Evolutionary conservation across 345 rosid genomes (phyloP).

Genomic region (Gynandropsis gynandra): DNA sequence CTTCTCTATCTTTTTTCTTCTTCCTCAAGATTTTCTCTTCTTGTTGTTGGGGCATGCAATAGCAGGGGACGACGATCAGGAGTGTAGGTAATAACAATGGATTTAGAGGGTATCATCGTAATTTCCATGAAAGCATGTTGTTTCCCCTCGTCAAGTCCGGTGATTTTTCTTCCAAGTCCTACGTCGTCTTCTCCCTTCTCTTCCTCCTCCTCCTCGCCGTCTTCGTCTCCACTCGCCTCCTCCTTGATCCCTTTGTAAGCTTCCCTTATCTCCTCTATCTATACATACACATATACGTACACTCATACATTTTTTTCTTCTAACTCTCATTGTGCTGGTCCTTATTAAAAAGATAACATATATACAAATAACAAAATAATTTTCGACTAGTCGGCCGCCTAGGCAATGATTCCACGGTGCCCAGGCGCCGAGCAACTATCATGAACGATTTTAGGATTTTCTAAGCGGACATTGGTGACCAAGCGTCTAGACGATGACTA

Average conservation of each 20-base stretch:
- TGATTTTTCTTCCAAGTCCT: conserved; percentile 28
- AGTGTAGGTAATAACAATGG: conserved; percentile 22
- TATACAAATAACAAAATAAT: no score
- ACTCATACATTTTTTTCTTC: no score
- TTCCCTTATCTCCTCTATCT: no score
- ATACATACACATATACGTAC: no score
- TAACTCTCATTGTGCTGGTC: no score
- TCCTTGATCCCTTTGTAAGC: conserved; percentile 44
- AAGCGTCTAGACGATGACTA: no score
- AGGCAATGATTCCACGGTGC: no score
- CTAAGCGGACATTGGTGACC: no score
- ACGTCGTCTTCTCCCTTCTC: conserved; percentile 34
- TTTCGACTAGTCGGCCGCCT: no score
- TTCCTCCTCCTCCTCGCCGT: conserved; percentile 62
- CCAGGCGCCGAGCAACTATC: no score
- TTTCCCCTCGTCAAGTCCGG: conserved; percentile 36
- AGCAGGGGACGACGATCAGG: conserved; percentile 22
- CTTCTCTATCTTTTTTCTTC: conserved; percentile 7
- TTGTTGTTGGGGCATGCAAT: conserved; percentile 17
- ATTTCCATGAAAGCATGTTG: conserved; percentile 33
- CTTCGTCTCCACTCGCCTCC: conserved; percentile 52
- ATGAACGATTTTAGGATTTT: no score
- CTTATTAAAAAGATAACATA: no score
- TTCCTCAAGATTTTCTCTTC: background rate
- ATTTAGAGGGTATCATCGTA: conserved; percentile 27